Conservation (phyloP, 371 early-diverging fungal species). For the Syncephalastrum monosporum region DNA sequence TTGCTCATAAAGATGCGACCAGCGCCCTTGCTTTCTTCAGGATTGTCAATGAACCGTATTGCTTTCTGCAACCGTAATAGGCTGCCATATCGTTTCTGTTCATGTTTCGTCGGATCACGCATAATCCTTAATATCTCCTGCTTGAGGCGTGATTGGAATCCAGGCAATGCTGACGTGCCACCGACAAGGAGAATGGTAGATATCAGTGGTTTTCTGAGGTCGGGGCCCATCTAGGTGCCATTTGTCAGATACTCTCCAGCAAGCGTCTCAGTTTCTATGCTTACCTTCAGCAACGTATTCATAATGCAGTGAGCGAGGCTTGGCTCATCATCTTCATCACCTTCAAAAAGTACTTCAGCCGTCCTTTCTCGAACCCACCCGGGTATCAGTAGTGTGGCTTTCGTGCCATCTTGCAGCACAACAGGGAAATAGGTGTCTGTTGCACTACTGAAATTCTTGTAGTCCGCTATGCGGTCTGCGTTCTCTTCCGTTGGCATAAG, state of each 20-base stretch:
- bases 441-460: conserved; percentile 58
- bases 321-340: conserved; percentile 59
- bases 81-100: conserved; percentile 34
- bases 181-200: conserved; percentile 74
- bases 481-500: conserved; percentile 33
- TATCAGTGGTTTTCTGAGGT: conserved; percentile 69
- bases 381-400: conserved; percentile 66
- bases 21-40: conserved; percentile 34
- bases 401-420: conserved; percentile 41
- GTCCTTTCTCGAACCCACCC: conserved; percentile 89
- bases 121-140: conserved; percentile 60
- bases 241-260: neutral
- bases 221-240: conserved; percentile 57
- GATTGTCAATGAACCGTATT: conserved; percentile 35
- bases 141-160: conserved; percentile 65
- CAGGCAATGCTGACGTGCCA: conserved; percentile 76
- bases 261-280: neutral
- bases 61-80: conserved; percentile 32
- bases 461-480: conserved; percentile 48
- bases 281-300: conserved; percentile 59
- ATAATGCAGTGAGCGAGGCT: conserved; percentile 61
- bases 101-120: conserved; percentile 35
- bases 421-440: conserved; percentile 56
- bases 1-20: conserved; percentile 69
- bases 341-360: conserved; percentile 80